A percentile compares a stretch with the other conserved stretches of the same genome.
Conservation (phyloP, 148 eudicot species). For the Cornus suecica region DNA sequence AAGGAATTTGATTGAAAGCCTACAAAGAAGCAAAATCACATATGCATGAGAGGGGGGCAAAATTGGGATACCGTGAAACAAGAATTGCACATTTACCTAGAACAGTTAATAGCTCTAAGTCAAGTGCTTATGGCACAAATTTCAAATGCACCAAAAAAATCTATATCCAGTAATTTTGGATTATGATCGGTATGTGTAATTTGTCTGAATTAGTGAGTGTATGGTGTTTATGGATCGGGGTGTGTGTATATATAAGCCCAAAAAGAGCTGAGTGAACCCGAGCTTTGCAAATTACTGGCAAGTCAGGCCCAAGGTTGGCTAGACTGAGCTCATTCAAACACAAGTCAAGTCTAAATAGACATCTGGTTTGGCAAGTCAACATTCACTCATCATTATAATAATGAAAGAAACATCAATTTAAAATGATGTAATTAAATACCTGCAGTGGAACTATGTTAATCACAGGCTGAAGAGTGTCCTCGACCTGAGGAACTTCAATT, state of each 20-base stretch:
- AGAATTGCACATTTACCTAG: too few relatives aligned
- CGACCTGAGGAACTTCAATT: constrained; percentile 87
- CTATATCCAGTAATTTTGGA: not conserved
- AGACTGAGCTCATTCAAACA: not conserved
- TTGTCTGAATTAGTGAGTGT: too few relatives aligned
- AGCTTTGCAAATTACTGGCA: not conserved
- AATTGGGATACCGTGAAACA: too few relatives aligned
- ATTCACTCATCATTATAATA: not conserved
- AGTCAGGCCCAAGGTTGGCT: not conserved
- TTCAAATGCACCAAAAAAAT: not conserved
- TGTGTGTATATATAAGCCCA: too few relatives aligned
- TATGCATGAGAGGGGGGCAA: too few relatives aligned
- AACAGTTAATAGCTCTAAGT: not conserved
- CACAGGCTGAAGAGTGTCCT: constrained; percentile 95
- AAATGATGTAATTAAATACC: constrained; percentile 35
- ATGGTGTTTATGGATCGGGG: too few relatives aligned
- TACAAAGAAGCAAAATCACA: too few relatives aligned
- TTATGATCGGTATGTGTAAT: too few relatives aligned
- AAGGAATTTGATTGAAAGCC: too few relatives aligned
- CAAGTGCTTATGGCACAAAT: not conserved
- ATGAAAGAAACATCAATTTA: not conserved
- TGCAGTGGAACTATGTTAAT: constrained; percentile 93
- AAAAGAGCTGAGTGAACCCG: too few relatives aligned
- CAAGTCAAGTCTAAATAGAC: too few relatives aligned
- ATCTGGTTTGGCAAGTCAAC: not conserved